A percentile compares a stretch with the other conserved stretches of the same genome.
phyloP scores from a whole-genome alignment of 2,329 filamentous ascomycete species.

The Pseudocercospora fuligena region DNA sequence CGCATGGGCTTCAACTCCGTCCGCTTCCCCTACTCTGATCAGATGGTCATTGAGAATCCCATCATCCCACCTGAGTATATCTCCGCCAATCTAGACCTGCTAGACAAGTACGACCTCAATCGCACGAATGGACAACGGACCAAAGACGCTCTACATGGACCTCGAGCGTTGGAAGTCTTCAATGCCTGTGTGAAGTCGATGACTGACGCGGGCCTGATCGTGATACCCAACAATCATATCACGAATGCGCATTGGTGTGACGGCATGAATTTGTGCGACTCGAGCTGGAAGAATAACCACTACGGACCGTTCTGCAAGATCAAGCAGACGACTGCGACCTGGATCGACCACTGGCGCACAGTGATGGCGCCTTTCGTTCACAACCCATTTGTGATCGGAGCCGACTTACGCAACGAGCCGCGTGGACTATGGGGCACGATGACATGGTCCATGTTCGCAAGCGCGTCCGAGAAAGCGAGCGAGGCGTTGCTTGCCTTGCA shows the following conservation, averaged over 20 bases:
- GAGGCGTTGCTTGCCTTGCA: conserved; percentile 65
- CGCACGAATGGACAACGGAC: conserved; percentile 15
- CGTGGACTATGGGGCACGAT: conserved; percentile 72
- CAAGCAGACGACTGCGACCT: conserved; percentile 66
- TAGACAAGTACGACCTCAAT: conserved; percentile 36
- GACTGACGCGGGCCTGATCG: conserved; percentile 66
- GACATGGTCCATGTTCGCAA: conserved; percentile 68
- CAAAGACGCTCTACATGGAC: conserved; percentile 41
- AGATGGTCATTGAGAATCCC: conserved; percentile 67
- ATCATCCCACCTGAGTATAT: conserved; percentile 57
- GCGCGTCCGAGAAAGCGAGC: conserved; percentile 66
- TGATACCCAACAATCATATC: conserved; percentile 74
- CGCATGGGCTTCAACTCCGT: conserved; percentile 72
- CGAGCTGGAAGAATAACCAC: conserved; percentile 69
- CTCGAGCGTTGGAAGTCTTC: conserved; percentile 65
- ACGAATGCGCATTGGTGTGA: conserved; percentile 72
- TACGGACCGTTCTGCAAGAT: conserved; percentile 65
- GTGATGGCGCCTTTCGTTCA: conserved; percentile 64
- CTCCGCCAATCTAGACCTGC: conserved; percentile 64
- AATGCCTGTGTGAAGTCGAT: conserved; percentile 62
- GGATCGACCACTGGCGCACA: conserved; percentile 68
- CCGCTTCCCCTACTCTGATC: conserved; percentile 70
- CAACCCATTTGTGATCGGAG: conserved; percentile 68
- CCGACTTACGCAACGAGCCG: conserved; percentile 71
- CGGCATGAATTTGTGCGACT: conserved; percentile 69